These are phyloP conservation scores for Aspergillus hancockii DNA, from an alignment of 495 filamentous ascomycete species.

Conservation along the genomic window DNA sequence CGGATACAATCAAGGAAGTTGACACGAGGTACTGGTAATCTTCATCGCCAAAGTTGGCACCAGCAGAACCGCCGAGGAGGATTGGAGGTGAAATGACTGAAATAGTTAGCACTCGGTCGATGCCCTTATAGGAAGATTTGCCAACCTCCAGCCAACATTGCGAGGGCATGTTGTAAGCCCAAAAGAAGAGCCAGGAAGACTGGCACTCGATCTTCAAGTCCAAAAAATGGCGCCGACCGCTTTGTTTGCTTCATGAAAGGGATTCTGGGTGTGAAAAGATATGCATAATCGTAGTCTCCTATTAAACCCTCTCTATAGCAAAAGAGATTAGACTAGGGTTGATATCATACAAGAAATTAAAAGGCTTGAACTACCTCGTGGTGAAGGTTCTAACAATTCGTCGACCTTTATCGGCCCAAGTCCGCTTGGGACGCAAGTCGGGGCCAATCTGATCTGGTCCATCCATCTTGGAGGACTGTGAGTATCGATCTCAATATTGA, in stretches of 20 bases:
- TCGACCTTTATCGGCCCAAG: slow-evolving; percentile 37
- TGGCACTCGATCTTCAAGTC: slow-evolving; percentile 80
- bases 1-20: slow-evolving; percentile 83
- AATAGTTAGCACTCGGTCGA: slow-evolving; percentile 3
- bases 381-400: slow-evolving; percentile 44
- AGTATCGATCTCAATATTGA: background rate
- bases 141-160: slow-evolving; percentile 64
- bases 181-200: slow-evolving; percentile 72
- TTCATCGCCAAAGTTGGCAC: slow-evolving; percentile 63
- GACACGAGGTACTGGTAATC: slow-evolving; percentile 83
- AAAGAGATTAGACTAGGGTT: slow-evolving; percentile 16
- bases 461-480: slow-evolving; percentile 34
- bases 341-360: background rate
- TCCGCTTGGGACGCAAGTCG: slow-evolving; percentile 41
- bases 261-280: slow-evolving; percentile 74
- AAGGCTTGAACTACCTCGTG: slow-evolving; percentile 43
- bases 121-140: slow-evolving; percentile 6
- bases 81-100: slow-evolving; percentile 77
- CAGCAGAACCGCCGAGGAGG: slow-evolving; percentile 63
- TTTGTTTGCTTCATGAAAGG: slow-evolving; percentile 75
- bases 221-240: slow-evolving; percentile 78
- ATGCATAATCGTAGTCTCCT: slow-evolving; percentile 84
- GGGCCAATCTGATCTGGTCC: slow-evolving; percentile 55
- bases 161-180: slow-evolving; percentile 69
- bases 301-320: slow-evolving; percentile 68